A percentile compares a stretch with the other conserved stretches of the same genome.
These are phyloP conservation scores for Mycena rosella DNA, from an alignment of 768 basidiomycete species.

Conservation along the genomic window DNA sequence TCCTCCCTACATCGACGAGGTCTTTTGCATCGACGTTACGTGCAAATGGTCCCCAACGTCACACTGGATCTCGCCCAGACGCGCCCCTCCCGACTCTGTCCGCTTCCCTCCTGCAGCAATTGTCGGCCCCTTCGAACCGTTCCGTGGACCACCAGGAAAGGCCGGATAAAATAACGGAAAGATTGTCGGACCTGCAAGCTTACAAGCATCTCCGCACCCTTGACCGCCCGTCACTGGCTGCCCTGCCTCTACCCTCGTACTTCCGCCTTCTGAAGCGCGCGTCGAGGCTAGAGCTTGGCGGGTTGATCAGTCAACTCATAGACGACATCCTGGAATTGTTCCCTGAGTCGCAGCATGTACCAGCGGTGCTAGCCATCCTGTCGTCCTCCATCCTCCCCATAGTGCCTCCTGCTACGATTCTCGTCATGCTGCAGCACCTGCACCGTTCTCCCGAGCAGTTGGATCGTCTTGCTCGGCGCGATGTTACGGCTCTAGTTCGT, in stretches of 20 bases:
- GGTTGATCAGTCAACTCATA: conserved; percentile 39
- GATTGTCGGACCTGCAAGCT: conserved; percentile 18
- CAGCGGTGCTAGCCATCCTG: conserved; percentile 29
- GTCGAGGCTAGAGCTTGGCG: conserved; percentile 31
- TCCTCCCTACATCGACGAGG: conserved; percentile 28
- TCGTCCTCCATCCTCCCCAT: conserved; percentile 28
- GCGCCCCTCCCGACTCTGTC: background rate
- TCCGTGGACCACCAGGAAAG: background rate
- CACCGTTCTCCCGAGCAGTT: conserved; percentile 22
- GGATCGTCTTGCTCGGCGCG: conserved; percentile 8
- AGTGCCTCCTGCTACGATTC: conserved; percentile 29
- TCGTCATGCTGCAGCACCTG: conserved; percentile 37
- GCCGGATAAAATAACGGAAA: conserved; percentile 16
- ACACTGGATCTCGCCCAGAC: background rate
- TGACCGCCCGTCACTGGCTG: conserved; percentile 25
- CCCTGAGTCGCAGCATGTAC: conserved; percentile 2
- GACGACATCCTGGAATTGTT: conserved; percentile 41
- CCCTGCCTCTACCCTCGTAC: conserved; percentile 22
- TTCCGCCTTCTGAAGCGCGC: conserved; percentile 27
- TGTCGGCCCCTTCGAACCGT: conserved; percentile 2
- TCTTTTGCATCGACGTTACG: conserved; percentile 33
- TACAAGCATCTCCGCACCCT: conserved; percentile 31
- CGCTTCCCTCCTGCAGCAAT: conserved; percentile 7
- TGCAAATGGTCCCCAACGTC: conserved; percentile 8
- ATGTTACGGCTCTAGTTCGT: conserved; percentile 32